Base-by-base conservation (phyloP, 2,329 filamentous ascomycete species). In the Paraconiothyrium sp. region DNA sequence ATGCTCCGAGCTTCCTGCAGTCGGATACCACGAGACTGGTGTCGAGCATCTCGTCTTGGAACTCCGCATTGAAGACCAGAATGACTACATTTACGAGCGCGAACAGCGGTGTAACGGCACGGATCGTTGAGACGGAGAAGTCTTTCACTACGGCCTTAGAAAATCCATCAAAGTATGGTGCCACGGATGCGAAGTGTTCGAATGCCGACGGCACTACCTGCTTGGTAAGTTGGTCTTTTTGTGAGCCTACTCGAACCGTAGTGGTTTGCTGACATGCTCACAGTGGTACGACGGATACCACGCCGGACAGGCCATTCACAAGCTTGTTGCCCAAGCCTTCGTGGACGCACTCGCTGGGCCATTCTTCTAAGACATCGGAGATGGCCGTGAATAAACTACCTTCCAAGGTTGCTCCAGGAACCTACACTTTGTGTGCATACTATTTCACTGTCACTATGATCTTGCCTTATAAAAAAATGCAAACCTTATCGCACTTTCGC, bases 131-230 rank as follows among this genome's bases (percentile, higher is more conserved):
- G 57, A 83, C 82, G 0, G 66, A 73, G 1, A 55, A 66, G 1
- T 72, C 80, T 0, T 84, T 85, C 62, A 78, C 82, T 65, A 73
- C 68, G 20, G 82, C 80, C 0, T 72, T 85, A 22, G 69, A 78
- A 5, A 76, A 82, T 51, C 83, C 83, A 0, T 70, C 63, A 0
- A 71, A 70, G 0, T 84, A 83, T 54, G 82, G 82, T 1, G 72
- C 81, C 0, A 78, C 77, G 1, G 74, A 84, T 48, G 79, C 81
- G 1, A 79, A 73, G 0, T 84, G 82, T 67, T 79, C 70, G 30
- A 80, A 82, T 41, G 66, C 58, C 0, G 73, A 84, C 48, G 83
- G 83, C 4, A 74, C 70, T 14, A 81, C 76, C 11, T 84, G 83
- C 59, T 57, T 84, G 20, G 43, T 46, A 46, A 24, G 43, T 46